Evolutionary conservation across 78 protist species (phyloP), one percentile per base, ranked within the genome.

Genomic region (Salpingoeca rosetta): DNA sequence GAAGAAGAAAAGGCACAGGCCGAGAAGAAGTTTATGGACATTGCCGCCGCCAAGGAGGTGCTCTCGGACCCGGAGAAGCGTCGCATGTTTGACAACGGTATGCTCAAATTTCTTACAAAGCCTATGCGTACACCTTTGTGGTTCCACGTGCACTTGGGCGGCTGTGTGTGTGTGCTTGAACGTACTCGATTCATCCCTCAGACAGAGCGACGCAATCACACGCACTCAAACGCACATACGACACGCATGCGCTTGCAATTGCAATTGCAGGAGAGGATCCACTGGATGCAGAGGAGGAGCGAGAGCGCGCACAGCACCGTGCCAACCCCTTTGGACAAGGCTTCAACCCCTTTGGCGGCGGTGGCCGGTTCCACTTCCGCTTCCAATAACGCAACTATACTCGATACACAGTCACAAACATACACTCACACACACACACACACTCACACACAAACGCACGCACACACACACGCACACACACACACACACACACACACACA

Each of bases 21-120:
- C 1, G 79, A 75, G 17, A 75, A 75, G 79, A 1, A 1, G 26
- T 75, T 75, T 12, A 75, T 75, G 3, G 79, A 75, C 79, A 75
- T 75, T 75, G 79, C 79, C 41, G 79, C 79, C 41, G 79, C 79
- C 37, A 75, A 75, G 17, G 79, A 75, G 79, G 79, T 75, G 36
- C 36, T 75, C 41, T 36, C 79, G 2, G 79, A 75, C 79, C 36
- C 3, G 24, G 79, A 27, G 2, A 36, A 75, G 79, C 28, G 76
- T 26, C 65, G 65, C 65, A 51, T 51, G 65, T 51, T 51, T 51
- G 65, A 51, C 65, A 51, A 51, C 65, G 65, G 65, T 51, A 17
- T 17, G 65, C 17, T 51, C n/a, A n/a, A n/a, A n/a, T n/a, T n/a
- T n/a, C n/a, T n/a, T n/a, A n/a, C n/a, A n/a, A n/a, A n/a, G n/a